Evolutionary conservation across 1,284 basidiomycete species (phyloP).

Genomic region (Sanguinoderma infundibulare): DNA sequence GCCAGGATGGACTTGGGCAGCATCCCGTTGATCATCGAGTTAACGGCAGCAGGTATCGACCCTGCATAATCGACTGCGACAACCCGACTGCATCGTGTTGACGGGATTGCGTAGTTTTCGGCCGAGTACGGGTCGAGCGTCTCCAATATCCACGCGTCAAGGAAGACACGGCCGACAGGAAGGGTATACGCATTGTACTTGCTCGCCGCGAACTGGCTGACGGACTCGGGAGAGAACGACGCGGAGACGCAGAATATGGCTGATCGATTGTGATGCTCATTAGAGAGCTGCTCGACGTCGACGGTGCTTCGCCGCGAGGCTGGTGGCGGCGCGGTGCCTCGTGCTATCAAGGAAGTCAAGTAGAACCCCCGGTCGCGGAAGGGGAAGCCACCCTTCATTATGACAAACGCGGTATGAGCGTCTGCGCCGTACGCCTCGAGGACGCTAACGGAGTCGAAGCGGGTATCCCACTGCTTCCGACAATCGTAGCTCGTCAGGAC

Average conservation of each 20-base stretch:
- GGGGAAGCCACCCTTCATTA: conserved; percentile 82
- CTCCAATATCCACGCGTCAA: conserved; percentile 97
- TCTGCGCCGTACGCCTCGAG: conserved; percentile 87
- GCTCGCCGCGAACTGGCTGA: conserved; percentile 54
- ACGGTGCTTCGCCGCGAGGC: conserved; percentile 37
- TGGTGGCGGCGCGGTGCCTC: conserved; percentile 47
- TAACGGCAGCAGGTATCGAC: conserved; percentile 85
- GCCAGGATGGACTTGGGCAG: conserved; percentile 72
- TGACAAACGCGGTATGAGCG: conserved; percentile 70
- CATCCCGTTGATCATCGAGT: conserved; percentile 85
- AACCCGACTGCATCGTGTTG: conserved; percentile 88
- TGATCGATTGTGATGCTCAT: conserved; percentile 42
- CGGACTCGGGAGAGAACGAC: conserved; percentile 72
- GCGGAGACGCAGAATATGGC: conserved; percentile 81
- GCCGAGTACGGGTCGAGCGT: conserved; percentile 96
- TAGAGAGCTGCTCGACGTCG: conserved; percentile 31
- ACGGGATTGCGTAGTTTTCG: conserved; percentile 95
- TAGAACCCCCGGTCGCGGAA: conserved; percentile 92
- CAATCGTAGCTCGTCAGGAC: conserved; percentile 75
- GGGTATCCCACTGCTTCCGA: conserved; percentile 85
- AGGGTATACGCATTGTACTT: conserved; percentile 83
- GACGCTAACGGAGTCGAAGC: conserved; percentile 70
- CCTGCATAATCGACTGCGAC: conserved; percentile 91
- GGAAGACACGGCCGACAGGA: conserved; percentile 81
- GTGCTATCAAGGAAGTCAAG: conserved; percentile 77